phyloP scores from a whole-genome alignment of 2,329 filamentous ascomycete species.

The Cladophialophora exuberans region DNA sequence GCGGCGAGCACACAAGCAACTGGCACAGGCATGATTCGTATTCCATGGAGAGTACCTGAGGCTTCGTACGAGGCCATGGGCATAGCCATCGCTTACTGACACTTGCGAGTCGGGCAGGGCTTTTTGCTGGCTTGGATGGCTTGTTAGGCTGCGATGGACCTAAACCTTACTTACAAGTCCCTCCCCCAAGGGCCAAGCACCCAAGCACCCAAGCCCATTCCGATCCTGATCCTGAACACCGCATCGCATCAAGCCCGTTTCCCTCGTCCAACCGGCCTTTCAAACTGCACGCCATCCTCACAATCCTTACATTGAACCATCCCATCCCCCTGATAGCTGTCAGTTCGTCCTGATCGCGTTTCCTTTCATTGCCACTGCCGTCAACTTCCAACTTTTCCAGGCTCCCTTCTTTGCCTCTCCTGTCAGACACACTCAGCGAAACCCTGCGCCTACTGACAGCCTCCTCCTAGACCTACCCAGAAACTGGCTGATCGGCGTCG shows the following conservation, averaged over 20 bases:
- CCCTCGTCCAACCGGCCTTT: background rate
- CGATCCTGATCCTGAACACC: background rate
- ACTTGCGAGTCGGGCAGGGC: background rate
- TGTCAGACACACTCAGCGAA: constrained; percentile 2
- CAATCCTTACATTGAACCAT: background rate
- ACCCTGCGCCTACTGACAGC: constrained; percentile 6
- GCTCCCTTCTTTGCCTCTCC: constrained; percentile 3
- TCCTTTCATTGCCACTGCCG: constrained; percentile 3
- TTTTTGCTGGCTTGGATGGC: background rate
- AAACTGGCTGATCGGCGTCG: constrained; percentile 13
- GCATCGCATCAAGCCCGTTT: background rate
- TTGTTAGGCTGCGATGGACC: background rate
- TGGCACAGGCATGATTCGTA: no score
- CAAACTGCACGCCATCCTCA: background rate
- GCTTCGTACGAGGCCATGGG: no score
- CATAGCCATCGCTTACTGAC: no score
- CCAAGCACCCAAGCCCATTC: background rate
- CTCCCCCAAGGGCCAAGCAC: background rate
- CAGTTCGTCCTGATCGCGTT: constrained; percentile 4
- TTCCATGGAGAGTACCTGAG: no score
- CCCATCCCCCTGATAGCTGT: background rate
- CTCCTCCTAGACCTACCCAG: background rate
- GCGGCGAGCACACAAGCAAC: background rate
- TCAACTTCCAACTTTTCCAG: constrained; percentile 6
- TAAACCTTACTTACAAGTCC: background rate